Base-by-base conservation (phyloP, 306 rosid genomes). In the Morella rubra region DNA sequence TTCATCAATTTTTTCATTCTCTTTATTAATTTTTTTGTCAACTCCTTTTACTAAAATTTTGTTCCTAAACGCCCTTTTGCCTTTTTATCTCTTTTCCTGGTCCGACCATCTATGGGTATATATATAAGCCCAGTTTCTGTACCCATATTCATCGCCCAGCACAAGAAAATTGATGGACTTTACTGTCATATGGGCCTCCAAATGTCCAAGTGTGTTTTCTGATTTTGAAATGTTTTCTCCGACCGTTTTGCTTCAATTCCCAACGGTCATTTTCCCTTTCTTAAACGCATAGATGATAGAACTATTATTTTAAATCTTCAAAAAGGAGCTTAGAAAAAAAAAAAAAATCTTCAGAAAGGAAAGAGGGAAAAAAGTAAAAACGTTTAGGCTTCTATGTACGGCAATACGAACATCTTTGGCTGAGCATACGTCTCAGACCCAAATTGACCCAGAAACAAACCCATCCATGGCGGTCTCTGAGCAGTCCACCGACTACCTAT, bases 381-480 rank as follows among this genome's bases (percentile, higher is more conserved):
- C 14, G 15, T 47, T 47, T 47, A 47, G 0, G 51, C 51, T 2
- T 47, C 58, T 8, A 16, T 46, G 13, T 16, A 18, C 24, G 16
- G 18, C 18, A 8, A 2, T 2, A 2, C 13, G 18, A 62, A 32
- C 32, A 62, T 5, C 8, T 7, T 9, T 16, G 67, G 51, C 20
- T 10, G 37, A 59, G 75, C 70, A 16, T 49, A 3, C 64, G 27
- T 32, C 7, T 9, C 13, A 40, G 4, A 50, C 58, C 16, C 40
- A 3, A 67, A 45, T 24, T 53, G 10, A 15, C 24, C 20, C 44
- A 69, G 22, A 68, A 55, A 54, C 71, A 77, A 67, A 62, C 40
- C 71, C 73, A 52, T 71, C 90, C 68, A 87, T 90, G 92, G 90
- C 82, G 6, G 19, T 62, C 72, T 24, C 81, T n/a, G 58, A 45